Conservation (phyloP, 31 red algal genomes). For the Porphyra umbilicalis region DNA sequence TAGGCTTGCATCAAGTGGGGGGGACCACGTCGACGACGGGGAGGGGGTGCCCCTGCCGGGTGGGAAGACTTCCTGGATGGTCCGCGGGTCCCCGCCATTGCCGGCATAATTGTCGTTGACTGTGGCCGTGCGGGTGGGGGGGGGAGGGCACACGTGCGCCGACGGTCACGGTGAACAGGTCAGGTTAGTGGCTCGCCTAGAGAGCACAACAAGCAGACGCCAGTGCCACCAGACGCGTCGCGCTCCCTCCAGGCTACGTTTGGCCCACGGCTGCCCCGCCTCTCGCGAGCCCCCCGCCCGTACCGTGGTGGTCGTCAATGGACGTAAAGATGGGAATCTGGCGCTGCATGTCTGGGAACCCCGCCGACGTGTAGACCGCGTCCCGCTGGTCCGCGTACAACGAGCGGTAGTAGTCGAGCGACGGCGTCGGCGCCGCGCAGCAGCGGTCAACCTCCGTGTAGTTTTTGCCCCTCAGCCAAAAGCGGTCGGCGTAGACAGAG, state of each 20-base stretch:
- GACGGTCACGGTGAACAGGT: no score
- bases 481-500: conserved; percentile 14
- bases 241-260: no score
- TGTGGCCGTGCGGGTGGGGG: no score
- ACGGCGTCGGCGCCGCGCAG: background rate
- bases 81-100: background rate
- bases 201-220: no score
- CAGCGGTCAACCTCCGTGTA: background rate
- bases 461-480: conserved; percentile 13
- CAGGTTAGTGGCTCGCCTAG: no score
- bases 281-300: no score
- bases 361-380: background rate
- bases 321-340: background rate
- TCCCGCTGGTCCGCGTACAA: conserved; percentile 12
- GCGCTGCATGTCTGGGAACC: conserved; percentile 5
- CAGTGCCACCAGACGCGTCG: no score
- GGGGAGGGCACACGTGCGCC: no score
- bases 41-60: background rate
- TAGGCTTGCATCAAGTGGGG: conserved; percentile 5
- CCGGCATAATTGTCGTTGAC: conserved; percentile 10
- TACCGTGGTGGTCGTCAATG: conserved; percentile 10
- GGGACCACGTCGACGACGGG: background rate
- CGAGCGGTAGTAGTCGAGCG: conserved; percentile 9
- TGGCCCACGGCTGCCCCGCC: no score
- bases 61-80: background rate